Conservation (phyloP, 2,329 filamentous ascomycete species). For the Fusarium chlamydosporum region DNA sequence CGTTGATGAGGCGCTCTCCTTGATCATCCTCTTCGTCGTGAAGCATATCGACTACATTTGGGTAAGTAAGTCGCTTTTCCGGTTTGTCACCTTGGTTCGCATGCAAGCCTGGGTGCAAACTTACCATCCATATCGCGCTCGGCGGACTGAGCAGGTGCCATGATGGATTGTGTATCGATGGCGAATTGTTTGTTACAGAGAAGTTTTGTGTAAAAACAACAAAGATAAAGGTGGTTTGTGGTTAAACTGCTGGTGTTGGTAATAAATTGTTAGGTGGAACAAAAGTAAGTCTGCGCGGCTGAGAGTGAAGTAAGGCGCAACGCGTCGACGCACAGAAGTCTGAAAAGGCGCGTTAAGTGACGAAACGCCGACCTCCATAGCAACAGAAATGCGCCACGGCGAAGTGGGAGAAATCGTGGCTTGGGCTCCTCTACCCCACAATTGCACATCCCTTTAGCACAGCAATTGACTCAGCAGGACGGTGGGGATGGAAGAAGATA, state of each 20-base stretch:
- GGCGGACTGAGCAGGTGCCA: constrained; percentile 56
- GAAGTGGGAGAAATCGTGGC: constrained; percentile 35
- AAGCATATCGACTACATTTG: constrained; percentile 55
- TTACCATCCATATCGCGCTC: constrained; percentile 58
- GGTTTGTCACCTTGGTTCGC: constrained; percentile 4
- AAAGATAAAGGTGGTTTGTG: neutral
- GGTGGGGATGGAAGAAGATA: neutral
- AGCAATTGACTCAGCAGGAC: constrained; percentile 41
- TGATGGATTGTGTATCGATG: constrained; percentile 31
- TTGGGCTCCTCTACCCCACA: constrained; percentile 7
- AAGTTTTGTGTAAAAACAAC: neutral
- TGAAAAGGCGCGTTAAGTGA: constrained; percentile 59
- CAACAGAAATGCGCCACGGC: constrained; percentile 34
- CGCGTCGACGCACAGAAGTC: constrained; percentile 47
- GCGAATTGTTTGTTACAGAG: neutral
- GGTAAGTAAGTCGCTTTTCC: constrained; percentile 13
- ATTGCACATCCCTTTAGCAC: constrained; percentile 19
- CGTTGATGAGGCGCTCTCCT: constrained; percentile 92
- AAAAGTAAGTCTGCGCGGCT: constrained; percentile 42
- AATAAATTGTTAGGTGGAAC: constrained; percentile 24
- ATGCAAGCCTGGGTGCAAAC: constrained; percentile 38
- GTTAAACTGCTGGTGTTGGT: neutral
- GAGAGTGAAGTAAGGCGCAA: constrained; percentile 28
- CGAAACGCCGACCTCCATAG: constrained; percentile 1
- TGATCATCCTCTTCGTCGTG: constrained; percentile 79